phyloP scores from a whole-genome alignment of 2,329 filamentous ascomycete species.

The Hawksworthiomyces lignivorus region DNA sequence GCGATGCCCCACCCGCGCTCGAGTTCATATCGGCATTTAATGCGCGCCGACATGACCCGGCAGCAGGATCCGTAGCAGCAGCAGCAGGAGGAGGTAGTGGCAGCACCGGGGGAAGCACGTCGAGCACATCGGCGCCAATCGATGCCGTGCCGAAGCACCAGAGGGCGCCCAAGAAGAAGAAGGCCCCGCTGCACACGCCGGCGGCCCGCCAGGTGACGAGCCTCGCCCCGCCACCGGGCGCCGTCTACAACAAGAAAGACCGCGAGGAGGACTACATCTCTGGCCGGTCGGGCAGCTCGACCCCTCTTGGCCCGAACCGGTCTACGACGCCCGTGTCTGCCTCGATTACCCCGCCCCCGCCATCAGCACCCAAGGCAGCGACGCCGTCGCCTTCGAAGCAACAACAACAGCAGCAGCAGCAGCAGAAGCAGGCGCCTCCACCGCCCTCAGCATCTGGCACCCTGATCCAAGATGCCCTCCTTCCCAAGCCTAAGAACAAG shows the following conservation, averaged over 20 bases:
- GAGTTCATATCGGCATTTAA: slow-evolving; percentile 82
- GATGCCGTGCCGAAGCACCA: slow-evolving; percentile 42
- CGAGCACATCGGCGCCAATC: background rate
- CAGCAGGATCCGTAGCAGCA: slow-evolving; percentile 5
- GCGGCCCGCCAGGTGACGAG: slow-evolving; percentile 56
- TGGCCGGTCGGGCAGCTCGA: slow-evolving; percentile 33
- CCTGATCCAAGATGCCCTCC: slow-evolving; percentile 65
- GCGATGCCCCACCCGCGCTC: slow-evolving; percentile 68
- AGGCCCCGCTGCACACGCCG: slow-evolving; percentile 56
- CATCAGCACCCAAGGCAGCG: slow-evolving; percentile 45
- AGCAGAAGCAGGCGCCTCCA: slow-evolving; percentile 43
- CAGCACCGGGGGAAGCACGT: background rate
- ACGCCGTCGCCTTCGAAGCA: slow-evolving; percentile 15
- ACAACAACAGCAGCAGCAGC: background rate
- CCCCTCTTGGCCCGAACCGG: slow-evolving; percentile 18
- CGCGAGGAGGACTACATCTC: slow-evolving; percentile 66
- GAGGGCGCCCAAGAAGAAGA: slow-evolving; percentile 46
- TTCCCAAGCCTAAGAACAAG: slow-evolving; percentile 49
- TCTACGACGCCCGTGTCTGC: slow-evolving; percentile 3
- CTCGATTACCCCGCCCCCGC: slow-evolving; percentile 24
- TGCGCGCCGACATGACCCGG: slow-evolving; percentile 45
- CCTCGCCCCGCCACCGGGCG: slow-evolving; percentile 55
- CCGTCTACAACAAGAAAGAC: slow-evolving; percentile 67
- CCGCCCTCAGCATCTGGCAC: slow-evolving; percentile 68
- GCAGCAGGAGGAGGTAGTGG: slow-evolving; percentile 1